Conservation (phyloP, 192 early-diverging fungal genomes). For the Linnemannia elongata region DNA sequence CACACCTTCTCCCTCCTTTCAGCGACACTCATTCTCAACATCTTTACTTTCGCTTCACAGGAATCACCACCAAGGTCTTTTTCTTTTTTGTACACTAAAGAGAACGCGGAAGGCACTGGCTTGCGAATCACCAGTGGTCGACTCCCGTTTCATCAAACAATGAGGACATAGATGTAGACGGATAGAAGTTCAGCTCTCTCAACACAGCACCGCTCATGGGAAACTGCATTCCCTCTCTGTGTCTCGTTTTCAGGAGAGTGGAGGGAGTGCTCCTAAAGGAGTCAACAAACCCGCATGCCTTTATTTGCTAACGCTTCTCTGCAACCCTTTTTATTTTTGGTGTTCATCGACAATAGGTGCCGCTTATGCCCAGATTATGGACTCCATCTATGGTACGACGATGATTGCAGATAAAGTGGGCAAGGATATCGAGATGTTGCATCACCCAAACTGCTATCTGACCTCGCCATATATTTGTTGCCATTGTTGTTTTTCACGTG, state of each 20-base stretch:
- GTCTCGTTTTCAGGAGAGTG: not conserved
- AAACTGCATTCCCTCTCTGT: not conserved
- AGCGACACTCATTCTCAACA: not conserved
- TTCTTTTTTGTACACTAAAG: not conserved
- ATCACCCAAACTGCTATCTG: not conserved
- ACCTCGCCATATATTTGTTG: not conserved
- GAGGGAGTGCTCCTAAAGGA: not conserved
- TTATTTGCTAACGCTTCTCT: not conserved
- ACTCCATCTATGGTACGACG: slow-evolving; percentile 75
- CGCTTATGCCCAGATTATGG: slow-evolving; percentile 78
- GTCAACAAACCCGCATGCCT: not conserved
- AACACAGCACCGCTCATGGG: not conserved
- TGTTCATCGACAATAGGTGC: slow-evolving; percentile 62
- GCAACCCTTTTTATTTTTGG: slow-evolving; percentile 2
- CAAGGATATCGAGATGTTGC: not conserved
- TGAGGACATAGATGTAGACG: not conserved
- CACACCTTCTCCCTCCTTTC: not conserved
- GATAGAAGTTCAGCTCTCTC: not conserved
- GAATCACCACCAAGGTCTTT: not conserved
- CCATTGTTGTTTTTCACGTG: slow-evolving; percentile 27
- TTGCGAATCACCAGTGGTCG: not conserved
- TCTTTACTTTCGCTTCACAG: not conserved
- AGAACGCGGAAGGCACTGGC: not conserved
- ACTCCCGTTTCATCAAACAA: not conserved
- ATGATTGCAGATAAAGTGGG: not conserved